These are phyloP conservation scores for Corymbia calophylla DNA, from an alignment of 441 rosid genomes.

Conservation along the genomic window DNA sequence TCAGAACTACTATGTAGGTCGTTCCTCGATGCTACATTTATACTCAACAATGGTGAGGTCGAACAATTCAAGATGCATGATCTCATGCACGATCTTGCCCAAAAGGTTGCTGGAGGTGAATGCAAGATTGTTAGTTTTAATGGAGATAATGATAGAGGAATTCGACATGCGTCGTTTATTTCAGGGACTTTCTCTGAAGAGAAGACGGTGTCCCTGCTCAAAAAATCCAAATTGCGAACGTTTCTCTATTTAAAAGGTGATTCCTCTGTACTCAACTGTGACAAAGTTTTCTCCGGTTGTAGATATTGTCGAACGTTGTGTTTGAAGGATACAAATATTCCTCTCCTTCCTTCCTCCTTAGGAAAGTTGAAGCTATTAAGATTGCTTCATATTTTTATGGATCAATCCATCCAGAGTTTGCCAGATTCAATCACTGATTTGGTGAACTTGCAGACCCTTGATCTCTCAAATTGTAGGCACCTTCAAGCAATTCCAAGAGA, in stretches of 20 bases:
- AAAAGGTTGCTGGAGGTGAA: not conserved
- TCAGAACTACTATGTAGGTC: not conserved
- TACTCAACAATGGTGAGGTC: accelerated
- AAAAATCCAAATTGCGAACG: not conserved
- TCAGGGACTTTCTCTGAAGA: not conserved
- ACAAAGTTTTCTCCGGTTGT: not conserved
- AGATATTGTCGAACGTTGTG: not conserved
- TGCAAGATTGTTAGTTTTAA: not conserved
- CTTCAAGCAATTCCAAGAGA: not conserved
- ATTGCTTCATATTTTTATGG: accelerated
- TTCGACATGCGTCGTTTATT: not conserved
- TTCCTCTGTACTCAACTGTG: accelerated
- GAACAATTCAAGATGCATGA: accelerated
- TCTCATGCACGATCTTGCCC: not conserved
- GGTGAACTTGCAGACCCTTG: not conserved
- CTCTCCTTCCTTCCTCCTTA: not conserved
- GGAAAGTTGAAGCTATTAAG: not conserved
- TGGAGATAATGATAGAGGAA: not conserved
- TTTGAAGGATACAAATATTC: accelerated
- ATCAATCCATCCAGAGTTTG: not conserved
- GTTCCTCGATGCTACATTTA: accelerated
- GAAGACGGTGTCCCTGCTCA: accelerated
- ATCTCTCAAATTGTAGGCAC: accelerated
- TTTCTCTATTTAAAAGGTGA: not conserved
- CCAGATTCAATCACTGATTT: not conserved